phyloP scores from a whole-genome alignment of 495 filamentous ascomycete species.

The Endocarpon pusillum region DNA sequence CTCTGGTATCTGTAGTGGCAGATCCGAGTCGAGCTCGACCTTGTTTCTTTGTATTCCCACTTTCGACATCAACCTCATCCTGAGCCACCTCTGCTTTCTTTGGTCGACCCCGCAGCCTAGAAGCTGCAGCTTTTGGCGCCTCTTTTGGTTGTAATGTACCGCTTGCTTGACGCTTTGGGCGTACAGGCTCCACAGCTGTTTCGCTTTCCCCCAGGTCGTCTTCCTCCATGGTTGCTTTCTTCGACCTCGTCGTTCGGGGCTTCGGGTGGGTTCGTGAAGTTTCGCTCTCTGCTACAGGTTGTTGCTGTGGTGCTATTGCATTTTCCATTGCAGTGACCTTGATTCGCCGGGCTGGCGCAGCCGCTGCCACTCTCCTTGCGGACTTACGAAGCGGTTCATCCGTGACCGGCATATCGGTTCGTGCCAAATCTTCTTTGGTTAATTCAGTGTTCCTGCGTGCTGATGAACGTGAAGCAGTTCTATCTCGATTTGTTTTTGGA shows the following conservation, averaged over 20 bases:
- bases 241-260: constrained; percentile 11
- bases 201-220: not conserved
- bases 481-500: no score
- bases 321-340: not conserved
- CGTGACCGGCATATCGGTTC: no score
- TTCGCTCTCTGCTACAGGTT: constrained; percentile 2
- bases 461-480: no score
- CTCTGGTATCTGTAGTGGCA: constrained; percentile 1
- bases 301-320: not conserved
- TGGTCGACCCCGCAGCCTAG: constrained; percentile 17
- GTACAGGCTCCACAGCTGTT: not conserved
- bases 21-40: constrained; percentile 6
- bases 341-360: not conserved
- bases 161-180: not conserved
- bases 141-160: not conserved
- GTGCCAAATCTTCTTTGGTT: no score
- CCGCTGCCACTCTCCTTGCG: no score
- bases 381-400: no score
- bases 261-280: constrained; percentile 8
- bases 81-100: constrained; percentile 12
- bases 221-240: not conserved
- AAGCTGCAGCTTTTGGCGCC: not conserved
- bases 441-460: no score
- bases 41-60: not conserved
- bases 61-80: constrained; percentile 13